Evolutionary conservation across 768 basidiomycete species (phyloP), one percentile per base, ranked within the genome.

Genomic region (Tylopilus cervinicoccineus): DNA sequence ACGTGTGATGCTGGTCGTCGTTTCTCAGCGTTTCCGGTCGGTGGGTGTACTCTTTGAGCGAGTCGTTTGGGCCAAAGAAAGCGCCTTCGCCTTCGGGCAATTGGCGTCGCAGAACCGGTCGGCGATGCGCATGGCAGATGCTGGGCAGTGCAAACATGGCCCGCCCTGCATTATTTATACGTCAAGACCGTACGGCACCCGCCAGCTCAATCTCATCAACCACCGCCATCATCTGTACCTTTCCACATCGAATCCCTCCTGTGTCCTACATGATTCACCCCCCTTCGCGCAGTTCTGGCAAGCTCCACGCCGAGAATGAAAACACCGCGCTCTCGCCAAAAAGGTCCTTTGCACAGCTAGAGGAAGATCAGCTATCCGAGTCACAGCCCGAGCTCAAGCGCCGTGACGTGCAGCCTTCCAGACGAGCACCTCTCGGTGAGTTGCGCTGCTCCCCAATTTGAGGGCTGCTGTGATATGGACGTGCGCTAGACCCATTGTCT

Each of bases 341-440:
- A 48, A 31, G 57, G 38, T 55, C 49, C 9, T 48, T 53, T 50
- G 32, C 59, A 43, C 56, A 56, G 42, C 54, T 58, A 42, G 48
- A 51, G 24, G 48, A 52, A 22, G 54, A 59, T 54, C 43, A 16
- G 19, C 16, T 16, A n/a, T n/a, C n/a, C n/a, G n/a, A n/a, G 10
- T 43, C 54, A 26, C 53, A 50, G 36, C 38, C 52, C 20, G 53
- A 52, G 20, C 44, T 44, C 44, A 66, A 62, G 37, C 60, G 55
- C 32, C 56, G 56, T 24, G 47, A 53, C 7, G 10, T 12, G 8
- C 48, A 48, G 29, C 31, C 45, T 3, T 27, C 43, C 19, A 57
- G 17, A 52, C 56, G 66, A 14, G 37, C 43, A 1, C 58, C 66
- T 10, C 47, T 67, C 26, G 52, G 65, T 66, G 52, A 65, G 65